A percentile compares a stretch with the other conserved stretches of the same genome.
These are phyloP conservation scores for Saitozyma sp. DNA, from an alignment of 768 basidiomycete species.

Conservation along the genomic window DNA sequence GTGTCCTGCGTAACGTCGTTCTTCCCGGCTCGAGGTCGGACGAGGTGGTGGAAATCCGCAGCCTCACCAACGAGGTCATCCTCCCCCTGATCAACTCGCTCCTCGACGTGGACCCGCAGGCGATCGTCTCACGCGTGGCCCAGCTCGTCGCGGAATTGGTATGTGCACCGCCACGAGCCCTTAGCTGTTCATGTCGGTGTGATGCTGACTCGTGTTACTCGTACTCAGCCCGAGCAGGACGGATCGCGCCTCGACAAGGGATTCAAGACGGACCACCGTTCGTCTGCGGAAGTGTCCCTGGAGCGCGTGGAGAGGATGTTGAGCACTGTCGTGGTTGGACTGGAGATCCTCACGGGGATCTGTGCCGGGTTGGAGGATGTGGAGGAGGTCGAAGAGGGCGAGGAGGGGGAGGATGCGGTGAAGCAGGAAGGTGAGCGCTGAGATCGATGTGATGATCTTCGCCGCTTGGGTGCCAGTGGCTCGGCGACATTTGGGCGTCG, in stretches of 20 bases:
- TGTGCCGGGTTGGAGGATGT: constrained; percentile 73
- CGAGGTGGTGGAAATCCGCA: constrained; percentile 25
- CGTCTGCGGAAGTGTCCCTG: constrained; percentile 67
- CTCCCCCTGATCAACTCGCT: constrained; percentile 43
- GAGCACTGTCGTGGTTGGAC: constrained; percentile 72
- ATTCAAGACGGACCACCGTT: constrained; percentile 75
- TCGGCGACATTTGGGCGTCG: too few species aligned
- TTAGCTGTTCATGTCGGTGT: not conserved
- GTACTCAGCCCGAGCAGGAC: constrained; percentile 29
- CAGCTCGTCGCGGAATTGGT: constrained; percentile 34
- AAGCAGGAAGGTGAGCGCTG: constrained; percentile 2
- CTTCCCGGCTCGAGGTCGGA: constrained; percentile 24
- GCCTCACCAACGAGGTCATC: constrained; percentile 39
- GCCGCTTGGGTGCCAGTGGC: too few species aligned
- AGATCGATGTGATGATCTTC: not conserved
- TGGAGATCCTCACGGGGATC: constrained; percentile 83
- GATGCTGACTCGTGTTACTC: not conserved
- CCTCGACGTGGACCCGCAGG: constrained; percentile 41
- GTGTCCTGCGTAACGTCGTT: constrained; percentile 37
- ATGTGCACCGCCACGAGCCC: constrained; percentile 9
- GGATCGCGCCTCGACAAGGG: constrained; percentile 52
- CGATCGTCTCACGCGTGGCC: constrained; percentile 29
- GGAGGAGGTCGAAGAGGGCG: constrained; percentile 34
- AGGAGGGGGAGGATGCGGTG: constrained; percentile 17
- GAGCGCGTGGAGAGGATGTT: constrained; percentile 71